Conservation (phyloP, 805 yeast genomes). For the Barnettozyma populi region DNA sequence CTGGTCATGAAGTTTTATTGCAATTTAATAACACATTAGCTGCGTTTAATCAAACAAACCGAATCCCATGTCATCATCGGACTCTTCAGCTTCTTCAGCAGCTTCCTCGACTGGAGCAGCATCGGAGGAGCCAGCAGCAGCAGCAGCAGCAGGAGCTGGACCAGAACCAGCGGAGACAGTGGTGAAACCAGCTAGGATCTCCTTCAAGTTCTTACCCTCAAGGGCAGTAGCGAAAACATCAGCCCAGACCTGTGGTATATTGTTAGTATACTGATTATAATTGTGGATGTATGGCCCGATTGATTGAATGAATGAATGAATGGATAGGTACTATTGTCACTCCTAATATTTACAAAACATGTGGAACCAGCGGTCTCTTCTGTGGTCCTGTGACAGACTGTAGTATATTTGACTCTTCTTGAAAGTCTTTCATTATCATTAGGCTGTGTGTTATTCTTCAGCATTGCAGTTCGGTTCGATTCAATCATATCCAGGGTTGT, state of each 20-base stretch:
- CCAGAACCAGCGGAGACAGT: conserved; percentile 47
- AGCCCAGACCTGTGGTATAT: conserved; percentile 56
- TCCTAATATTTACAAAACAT: too few species aligned
- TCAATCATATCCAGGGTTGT: neutral
- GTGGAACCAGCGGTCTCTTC: neutral
- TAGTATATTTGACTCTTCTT: neutral
- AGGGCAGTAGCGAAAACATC: conserved; percentile 78
- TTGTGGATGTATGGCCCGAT: neutral
- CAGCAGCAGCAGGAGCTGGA: conserved; percentile 43
- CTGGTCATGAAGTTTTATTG: neutral
- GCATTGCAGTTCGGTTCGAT: neutral
- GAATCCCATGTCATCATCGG: conserved; percentile 86
- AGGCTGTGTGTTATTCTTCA: neutral
- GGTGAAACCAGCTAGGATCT: conserved; percentile 54
- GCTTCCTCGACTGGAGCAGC: conserved; percentile 57
- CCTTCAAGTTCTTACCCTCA: conserved; percentile 71
- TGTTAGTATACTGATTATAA: conserved; percentile 16
- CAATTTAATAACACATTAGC: neutral
- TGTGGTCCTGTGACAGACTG: neutral
- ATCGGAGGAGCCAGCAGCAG: conserved; percentile 40
- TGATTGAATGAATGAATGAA: neutral
- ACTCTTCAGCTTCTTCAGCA: conserved; percentile 58
- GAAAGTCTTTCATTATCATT: too few species aligned
- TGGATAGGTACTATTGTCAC: too few species aligned
- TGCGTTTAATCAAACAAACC: conserved; percentile 77